Evolutionary conservation across 805 yeast genomes (phyloP), one percentile per base, ranked within the genome.

Genomic region (Helenozyma rhizophorensis): DNA sequence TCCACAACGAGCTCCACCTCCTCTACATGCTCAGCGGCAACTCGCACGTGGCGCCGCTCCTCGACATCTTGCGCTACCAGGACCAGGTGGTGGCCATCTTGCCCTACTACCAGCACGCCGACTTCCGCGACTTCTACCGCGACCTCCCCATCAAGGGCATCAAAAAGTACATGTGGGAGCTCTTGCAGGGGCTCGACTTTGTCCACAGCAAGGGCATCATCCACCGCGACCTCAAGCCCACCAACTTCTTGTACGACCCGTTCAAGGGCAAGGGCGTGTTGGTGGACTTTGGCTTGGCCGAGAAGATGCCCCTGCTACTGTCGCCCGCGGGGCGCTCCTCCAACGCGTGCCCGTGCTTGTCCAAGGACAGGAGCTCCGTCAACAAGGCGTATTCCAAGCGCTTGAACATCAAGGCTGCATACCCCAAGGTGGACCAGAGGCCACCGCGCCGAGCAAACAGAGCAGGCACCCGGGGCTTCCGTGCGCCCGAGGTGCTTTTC

Each of bases 391-490:
- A 48, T 21, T 39, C 47, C 19, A 54, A 54, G 32, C 42, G 58
- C 2, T 45, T 51, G 29, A 53, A 54, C 29, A 44, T 67, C 22
- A 61, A 68, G 45, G 69, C 70, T 2, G 58, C 96, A 2, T 87
- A 84, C 51, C 83, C 88, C 8, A 87, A 86, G 53, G 85, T 84
- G 48, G 98, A 93, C 61, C 76, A 76, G 30, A 70, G 97, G 47
- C 83, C 94, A 0, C 85, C 93, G 2, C 72, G 95, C 49, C 72
- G 98, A 36, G 97, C 97, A 0, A 93, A 93, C 51, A 78, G 98
- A 48, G 98, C 98, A 12, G 97, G 97, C 7, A 88, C 97, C 1
- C 70, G 97, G 47, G 97, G 97, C 0, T 88, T 88, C 52, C 70
- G 97, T 46, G 96, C 97, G 0, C 96, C 96, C 0, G 97, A 88